These are phyloP conservation scores for Penicillium sp. DNA, from an alignment of 2,329 filamentous ascomycete genomes.

Conservation along the genomic window DNA sequence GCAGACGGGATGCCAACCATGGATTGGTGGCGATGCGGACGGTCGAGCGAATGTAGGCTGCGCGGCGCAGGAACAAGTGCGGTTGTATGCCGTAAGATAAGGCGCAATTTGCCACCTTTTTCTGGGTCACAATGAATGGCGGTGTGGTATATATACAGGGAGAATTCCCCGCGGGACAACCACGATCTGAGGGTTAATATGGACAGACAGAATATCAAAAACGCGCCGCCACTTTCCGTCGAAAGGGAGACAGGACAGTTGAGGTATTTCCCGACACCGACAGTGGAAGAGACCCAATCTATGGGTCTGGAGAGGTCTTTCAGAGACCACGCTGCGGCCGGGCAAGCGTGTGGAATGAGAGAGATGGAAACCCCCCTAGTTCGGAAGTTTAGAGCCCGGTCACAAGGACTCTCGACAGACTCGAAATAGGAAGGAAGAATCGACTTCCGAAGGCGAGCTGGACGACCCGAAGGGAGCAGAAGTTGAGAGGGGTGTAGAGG, in stretches of 20 bases:
- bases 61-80: constrained; percentile 4
- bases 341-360: constrained; percentile 26
- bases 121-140: constrained; percentile 1
- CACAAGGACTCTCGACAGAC: constrained; percentile 17
- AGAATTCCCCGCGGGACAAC: not conserved
- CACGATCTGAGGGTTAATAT: constrained; percentile 8
- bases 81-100: constrained; percentile 3
- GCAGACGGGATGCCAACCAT: constrained; percentile 29
- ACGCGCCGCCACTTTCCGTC: constrained; percentile 17
- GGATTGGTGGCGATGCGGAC: constrained; percentile 26
- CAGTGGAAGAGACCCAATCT: constrained; percentile 19
- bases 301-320: constrained; percentile 14
- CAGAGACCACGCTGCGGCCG: constrained; percentile 32
- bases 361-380: constrained; percentile 13
- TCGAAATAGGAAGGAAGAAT: constrained; percentile 7
- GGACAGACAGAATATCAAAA: constrained; percentile 11
- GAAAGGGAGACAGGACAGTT: not conserved
- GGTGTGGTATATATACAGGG: not conserved
- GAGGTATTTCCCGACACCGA: constrained; percentile 17
- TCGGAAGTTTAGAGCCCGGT: constrained; percentile 11
- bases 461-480: constrained; percentile 5
- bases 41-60: constrained; percentile 7
- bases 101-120: not conserved
- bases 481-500: not conserved
- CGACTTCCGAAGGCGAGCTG: constrained; percentile 13